Conservation (phyloP, 352 stramenopile species). For the Globisporangium abappressorium region DNA sequence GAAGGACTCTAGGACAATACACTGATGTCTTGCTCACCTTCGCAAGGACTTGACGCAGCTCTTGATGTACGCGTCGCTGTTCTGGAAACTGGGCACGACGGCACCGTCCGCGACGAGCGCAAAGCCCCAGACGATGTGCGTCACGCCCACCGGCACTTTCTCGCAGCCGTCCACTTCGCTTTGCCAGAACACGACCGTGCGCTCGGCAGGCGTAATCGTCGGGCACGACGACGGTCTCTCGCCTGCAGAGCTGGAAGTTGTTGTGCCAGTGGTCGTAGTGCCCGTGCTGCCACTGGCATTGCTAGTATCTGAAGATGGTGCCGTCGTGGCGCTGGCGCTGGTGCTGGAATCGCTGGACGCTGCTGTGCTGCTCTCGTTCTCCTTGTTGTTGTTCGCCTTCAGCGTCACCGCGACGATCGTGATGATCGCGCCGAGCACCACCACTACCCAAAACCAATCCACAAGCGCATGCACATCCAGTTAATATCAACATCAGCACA, state of each 20-base stretch:
- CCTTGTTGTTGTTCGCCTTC: slow-evolving; percentile 23
- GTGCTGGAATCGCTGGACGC: background rate
- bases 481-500: background rate
- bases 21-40: slow-evolving; percentile 13
- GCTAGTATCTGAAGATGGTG: background rate
- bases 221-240: slow-evolving; percentile 22
- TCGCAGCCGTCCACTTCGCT: slow-evolving; percentile 73
- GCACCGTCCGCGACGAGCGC: slow-evolving; percentile 52
- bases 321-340: background rate
- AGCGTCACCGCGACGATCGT: slow-evolving; percentile 34
- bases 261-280: background rate
- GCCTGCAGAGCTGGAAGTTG: background rate
- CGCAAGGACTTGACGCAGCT: slow-evolving; percentile 58
- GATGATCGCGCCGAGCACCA: slow-evolving; percentile 36
- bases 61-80: slow-evolving; percentile 46
- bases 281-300: slow-evolving; percentile 8
- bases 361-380: slow-evolving; percentile 5
- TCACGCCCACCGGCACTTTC: slow-evolving; percentile 59
- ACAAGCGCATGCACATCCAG: background rate
- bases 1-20: background rate
- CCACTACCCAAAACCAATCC: slow-evolving; percentile 15
- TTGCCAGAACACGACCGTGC: slow-evolving; percentile 79
- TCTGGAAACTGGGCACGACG: slow-evolving; percentile 59
- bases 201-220: slow-evolving; percentile 38
- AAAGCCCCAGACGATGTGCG: slow-evolving; percentile 74